These are phyloP conservation scores for Phialophora expanda DNA, from an alignment of 2,329 filamentous ascomycete species.

Conservation along the genomic window DNA sequence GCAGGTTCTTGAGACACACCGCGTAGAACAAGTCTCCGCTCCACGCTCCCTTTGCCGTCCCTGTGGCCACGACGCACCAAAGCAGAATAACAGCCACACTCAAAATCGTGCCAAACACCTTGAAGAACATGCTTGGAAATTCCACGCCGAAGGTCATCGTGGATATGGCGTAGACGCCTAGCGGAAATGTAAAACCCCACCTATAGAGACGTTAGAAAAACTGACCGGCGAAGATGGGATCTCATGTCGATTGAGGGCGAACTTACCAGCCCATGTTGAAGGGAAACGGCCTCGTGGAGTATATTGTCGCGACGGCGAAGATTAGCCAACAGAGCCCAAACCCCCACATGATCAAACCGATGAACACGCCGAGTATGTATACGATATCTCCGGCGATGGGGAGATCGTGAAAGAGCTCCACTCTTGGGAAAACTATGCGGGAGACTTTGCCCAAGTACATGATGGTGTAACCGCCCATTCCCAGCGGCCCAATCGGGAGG, in stretches of 20 bases:
- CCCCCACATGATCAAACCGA: constrained; percentile 48
- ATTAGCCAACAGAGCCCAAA: constrained; percentile 51
- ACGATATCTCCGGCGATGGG: constrained; percentile 43
- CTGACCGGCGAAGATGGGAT: background rate
- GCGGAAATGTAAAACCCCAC: constrained; percentile 65
- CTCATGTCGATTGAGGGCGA: background rate
- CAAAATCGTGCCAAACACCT: constrained; percentile 62
- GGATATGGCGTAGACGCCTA: constrained; percentile 61
- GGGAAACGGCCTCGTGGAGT: constrained; percentile 51
- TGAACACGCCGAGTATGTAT: constrained; percentile 46
- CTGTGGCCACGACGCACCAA: constrained; percentile 60
- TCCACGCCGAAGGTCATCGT: constrained; percentile 54
- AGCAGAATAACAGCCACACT: constrained; percentile 58
- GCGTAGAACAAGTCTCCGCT: constrained; percentile 60
- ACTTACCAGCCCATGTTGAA: constrained; percentile 65
- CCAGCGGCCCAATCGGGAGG: constrained; percentile 69
- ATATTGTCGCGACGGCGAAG: constrained; percentile 47
- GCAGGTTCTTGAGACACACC: constrained; percentile 56
- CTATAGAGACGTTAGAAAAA: background rate
- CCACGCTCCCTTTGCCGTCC: constrained; percentile 56
- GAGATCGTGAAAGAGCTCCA: constrained; percentile 38
- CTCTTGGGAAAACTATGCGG: constrained; percentile 44
- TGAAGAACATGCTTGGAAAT: constrained; percentile 62
- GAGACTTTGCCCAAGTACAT: constrained; percentile 59
- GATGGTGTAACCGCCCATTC: constrained; percentile 67